Percentiles rank a stretch among this genome's conserved stretches.
Evolutionary conservation across 352 stramenopile genomes (phyloP).

Genomic region (Phytopythium kandeliae): DNA sequence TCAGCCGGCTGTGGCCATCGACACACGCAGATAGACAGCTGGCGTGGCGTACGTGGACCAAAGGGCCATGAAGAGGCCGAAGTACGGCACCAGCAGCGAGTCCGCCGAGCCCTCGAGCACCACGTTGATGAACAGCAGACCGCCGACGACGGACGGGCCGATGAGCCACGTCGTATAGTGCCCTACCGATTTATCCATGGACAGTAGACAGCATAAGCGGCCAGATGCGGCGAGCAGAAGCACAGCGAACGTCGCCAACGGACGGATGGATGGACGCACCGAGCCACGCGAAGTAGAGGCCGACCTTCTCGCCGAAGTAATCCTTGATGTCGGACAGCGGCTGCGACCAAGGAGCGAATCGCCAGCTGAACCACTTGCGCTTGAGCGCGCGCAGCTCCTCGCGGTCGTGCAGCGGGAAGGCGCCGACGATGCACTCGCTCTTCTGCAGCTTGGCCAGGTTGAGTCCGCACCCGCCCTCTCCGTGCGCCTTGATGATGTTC

Average conservation of each 20-base stretch:
- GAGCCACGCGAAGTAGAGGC: conserved; percentile 97
- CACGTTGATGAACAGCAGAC: conserved; percentile 86
- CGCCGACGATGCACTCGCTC: conserved; percentile 50
- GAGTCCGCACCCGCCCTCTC: conserved; percentile 53
- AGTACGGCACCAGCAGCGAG: conserved; percentile 56
- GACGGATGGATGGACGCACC: conserved; percentile 23
- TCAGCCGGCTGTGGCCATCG: too few species aligned
- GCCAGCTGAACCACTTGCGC: conserved; percentile 64
- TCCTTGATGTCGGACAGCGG: conserved; percentile 63
- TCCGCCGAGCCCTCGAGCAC: conserved; percentile 48
- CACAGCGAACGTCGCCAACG: background rate
- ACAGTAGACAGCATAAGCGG: background rate
- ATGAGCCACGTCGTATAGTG: conserved; percentile 95
- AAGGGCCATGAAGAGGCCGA: conserved; percentile 79
- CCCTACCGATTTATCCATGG: conserved; percentile 11
- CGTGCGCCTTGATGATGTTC: conserved; percentile 57
- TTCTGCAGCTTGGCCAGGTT: conserved; percentile 46
- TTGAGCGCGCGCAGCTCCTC: conserved; percentile 42
- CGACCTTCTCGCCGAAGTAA: conserved; percentile 89
- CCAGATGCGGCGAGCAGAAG: background rate
- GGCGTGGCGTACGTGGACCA: conserved; percentile 61
- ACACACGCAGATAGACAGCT: too few species aligned
- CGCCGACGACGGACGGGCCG: conserved; percentile 84
- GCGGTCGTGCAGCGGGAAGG: conserved; percentile 54
- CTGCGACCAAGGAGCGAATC: conserved; percentile 49